Evolutionary conservation across 2,329 filamentous ascomycete genomes (phyloP).

Genomic region (Clathrospora elynae): DNA sequence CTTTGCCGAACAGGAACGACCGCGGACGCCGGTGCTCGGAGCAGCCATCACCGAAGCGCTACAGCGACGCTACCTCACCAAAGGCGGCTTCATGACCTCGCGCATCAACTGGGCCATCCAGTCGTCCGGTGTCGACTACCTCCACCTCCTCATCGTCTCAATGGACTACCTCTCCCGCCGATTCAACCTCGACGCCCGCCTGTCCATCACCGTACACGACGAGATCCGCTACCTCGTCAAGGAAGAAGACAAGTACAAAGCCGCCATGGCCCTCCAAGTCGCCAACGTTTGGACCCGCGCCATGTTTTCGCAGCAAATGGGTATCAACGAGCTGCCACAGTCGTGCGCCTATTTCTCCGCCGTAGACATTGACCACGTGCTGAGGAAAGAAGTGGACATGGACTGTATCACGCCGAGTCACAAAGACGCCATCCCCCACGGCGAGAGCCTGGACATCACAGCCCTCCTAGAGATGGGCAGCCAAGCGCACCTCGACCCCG

Average conservation of each 20-base stretch:
- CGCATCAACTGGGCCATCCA: conserved; percentile 99
- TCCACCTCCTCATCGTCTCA: conserved; percentile 87
- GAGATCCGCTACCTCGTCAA: conserved; percentile 94
- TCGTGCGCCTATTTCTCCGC: conserved; percentile 95
- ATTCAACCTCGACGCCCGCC: conserved; percentile 81
- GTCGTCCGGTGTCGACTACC: conserved; percentile 94
- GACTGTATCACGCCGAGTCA: conserved; percentile 93
- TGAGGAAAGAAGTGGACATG: conserved; percentile 99
- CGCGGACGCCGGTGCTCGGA: conserved; percentile 87
- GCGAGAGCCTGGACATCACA: conserved; percentile 83
- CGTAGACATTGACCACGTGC: conserved; percentile 89
- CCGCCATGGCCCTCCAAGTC: conserved; percentile 90
- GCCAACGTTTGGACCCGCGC: conserved; percentile 95
- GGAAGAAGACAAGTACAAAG: conserved; percentile 82
- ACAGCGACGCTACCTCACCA: conserved; percentile 84
- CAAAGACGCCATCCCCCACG: conserved; percentile 74
- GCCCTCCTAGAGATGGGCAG: conserved; percentile 76
- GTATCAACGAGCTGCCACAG: conserved; percentile 92
- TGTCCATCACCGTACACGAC: conserved; percentile 94
- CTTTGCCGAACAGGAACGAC: conserved; percentile 91
- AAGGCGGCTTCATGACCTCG: conserved; percentile 90
- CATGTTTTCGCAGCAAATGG: conserved; percentile 97
- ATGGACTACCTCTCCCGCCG: conserved; percentile 93
- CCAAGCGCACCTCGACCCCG: conserved; percentile 70
- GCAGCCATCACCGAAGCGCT: conserved; percentile 96